Base-by-base conservation (phyloP, 768 basidiomycete species). In the Tulasnella sp. region DNA sequence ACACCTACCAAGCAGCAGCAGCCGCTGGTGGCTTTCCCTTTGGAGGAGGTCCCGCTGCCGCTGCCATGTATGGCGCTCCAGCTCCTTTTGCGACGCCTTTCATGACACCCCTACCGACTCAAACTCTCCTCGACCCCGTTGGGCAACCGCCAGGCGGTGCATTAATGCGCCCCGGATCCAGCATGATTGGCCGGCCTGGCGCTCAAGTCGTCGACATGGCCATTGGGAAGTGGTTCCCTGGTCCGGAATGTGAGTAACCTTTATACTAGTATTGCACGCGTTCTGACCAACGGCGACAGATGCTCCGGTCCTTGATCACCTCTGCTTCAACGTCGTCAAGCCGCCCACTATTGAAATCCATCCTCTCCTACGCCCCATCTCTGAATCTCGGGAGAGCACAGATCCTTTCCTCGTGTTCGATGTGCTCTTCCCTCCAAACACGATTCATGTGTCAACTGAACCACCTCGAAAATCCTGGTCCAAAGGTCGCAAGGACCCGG, bases 341-440 rank as follows among this genome's bases (percentile, higher is more conserved):
- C 58, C 59, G 4, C 42, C 57, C 23, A 32, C 39, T 23, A 45
- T 50, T 19, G 59, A 57, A 37, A 32, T 60, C 31, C 57, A 60
- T 45, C 57, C 59, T 21, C 45, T 60, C 14, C 57, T 60, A 11
- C 32, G 43, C 12, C 32, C 59, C 32, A 48, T 54, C 11, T 37
- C 59, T 7, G 59, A 58, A 39, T 31, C 57, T 12, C 32, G 40
- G 21, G 57, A 48, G 12, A 48, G 43, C 17, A 27, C 55, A 4
- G 55, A 58, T 48, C 41, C 41, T 5, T 58, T 45, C 37, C 27
- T 60, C 25, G 48, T 59, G 32, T 60, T 59, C 21, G 57, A 60
- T 48, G 27, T 60, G 1, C 59, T 60, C 29, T 60, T 57, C 35
- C 58, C 57, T n/a, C 59, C 59, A 32, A 59, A 59, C 43, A 59